These are phyloP conservation scores for Chaetomiaceae sp. DNA, from an alignment of 2,329 filamentous ascomycete species.

Conservation along the genomic window DNA sequence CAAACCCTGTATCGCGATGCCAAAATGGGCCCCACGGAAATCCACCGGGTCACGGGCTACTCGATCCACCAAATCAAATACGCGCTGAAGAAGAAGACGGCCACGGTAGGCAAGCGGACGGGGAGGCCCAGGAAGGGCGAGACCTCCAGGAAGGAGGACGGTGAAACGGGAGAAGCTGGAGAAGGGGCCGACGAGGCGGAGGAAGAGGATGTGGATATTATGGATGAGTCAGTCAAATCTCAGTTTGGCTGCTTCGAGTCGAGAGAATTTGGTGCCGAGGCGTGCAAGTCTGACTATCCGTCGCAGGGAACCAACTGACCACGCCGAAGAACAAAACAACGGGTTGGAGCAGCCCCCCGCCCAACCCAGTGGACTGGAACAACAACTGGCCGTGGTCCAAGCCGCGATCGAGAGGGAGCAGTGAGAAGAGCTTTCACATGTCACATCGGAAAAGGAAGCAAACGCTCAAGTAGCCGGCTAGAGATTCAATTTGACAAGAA, in stretches of 20 bases:
- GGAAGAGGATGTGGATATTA: neutral
- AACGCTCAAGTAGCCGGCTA: too few relatives aligned
- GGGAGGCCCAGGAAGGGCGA: slow-evolving; percentile 8
- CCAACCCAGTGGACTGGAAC: neutral
- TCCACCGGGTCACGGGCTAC: slow-evolving; percentile 15
- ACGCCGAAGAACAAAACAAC: neutral
- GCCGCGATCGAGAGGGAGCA: neutral
- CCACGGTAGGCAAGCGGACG: slow-evolving; percentile 11
- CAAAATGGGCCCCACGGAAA: slow-evolving; percentile 14
- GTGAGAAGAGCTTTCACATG: neutral
- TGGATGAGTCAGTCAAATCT: neutral
- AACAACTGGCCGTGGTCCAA: neutral
- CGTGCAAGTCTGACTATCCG: neutral
- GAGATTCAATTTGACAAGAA: too few relatives aligned
- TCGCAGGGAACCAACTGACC: neutral
- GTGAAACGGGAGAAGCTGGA: neutral
- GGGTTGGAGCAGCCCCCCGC: neutral
- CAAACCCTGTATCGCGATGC: slow-evolving; percentile 15
- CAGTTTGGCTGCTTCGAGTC: too few relatives aligned
- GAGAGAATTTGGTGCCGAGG: neutral
- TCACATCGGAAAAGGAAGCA: neutral
- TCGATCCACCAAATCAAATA: slow-evolving; percentile 19
- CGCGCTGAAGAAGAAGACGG: slow-evolving; percentile 16
- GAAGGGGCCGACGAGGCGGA: too few relatives aligned
- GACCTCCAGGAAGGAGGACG: neutral